Percentiles rank a stretch among this genome's conserved stretches.
phyloP scores from a whole-genome alignment of 2,329 filamentous ascomycete species.

The Microsporum canis region DNA sequence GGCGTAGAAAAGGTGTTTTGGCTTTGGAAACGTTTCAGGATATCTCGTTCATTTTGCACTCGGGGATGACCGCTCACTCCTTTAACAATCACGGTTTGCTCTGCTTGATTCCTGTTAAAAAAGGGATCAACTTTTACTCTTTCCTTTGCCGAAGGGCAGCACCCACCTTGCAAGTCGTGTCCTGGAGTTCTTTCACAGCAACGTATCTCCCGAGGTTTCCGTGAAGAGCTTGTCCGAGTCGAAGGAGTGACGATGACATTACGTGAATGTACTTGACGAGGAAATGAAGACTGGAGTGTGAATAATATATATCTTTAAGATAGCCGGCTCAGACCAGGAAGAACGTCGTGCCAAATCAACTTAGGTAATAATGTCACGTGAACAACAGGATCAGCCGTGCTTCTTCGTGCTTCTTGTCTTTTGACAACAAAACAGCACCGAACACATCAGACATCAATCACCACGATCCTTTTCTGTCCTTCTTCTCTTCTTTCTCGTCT shows the following conservation, averaged over 20 bases:
- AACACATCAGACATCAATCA: not conserved
- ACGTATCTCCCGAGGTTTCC: too few relatives aligned
- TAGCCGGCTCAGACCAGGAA: too few relatives aligned
- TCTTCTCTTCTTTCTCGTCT: not conserved
- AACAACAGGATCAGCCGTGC: not conserved
- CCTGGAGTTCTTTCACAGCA: too few relatives aligned
- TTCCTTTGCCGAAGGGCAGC: too few relatives aligned
- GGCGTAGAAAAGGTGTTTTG: slow-evolving; percentile 15
- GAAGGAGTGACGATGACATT: too few relatives aligned
- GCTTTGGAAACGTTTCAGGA: slow-evolving; percentile 20
- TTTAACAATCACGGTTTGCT: slow-evolving; percentile 19
- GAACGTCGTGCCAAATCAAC: not conserved
- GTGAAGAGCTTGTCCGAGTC: too few relatives aligned
- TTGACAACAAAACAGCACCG: not conserved
- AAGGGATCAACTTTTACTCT: too few relatives aligned
- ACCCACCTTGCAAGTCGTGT: too few relatives aligned
- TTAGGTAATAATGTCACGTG: not conserved
- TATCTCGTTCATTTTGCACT: slow-evolving; percentile 20
- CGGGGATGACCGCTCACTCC: slow-evolving; percentile 16
- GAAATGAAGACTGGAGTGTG: too few relatives aligned
- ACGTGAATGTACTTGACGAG: too few relatives aligned
- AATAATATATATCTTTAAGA: too few relatives aligned
- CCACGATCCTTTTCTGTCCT: not conserved
- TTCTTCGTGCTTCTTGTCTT: not conserved
- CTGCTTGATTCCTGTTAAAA: slow-evolving; percentile 4